These are phyloP conservation scores for Millerozyma miso DNA, from an alignment of 805 yeast species.

Conservation along the genomic window DNA sequence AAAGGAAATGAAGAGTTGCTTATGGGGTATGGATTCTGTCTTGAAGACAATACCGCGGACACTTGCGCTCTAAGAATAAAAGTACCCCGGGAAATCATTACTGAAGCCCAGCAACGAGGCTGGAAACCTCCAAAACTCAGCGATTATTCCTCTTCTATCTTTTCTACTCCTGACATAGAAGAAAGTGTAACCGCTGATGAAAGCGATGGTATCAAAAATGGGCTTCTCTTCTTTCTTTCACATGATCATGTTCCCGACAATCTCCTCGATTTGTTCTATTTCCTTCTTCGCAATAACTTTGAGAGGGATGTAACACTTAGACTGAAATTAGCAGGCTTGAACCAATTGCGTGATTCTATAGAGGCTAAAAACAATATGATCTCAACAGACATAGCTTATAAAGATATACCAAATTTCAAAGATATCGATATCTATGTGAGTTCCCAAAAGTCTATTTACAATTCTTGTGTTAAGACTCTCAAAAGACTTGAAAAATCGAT, in stretches of 20 bases:
- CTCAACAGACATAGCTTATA: constrained; percentile 19
- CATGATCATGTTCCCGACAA: constrained; percentile 35
- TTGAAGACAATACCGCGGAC: constrained; percentile 56
- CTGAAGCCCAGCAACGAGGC: constrained; percentile 30
- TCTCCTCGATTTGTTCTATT: constrained; percentile 51
- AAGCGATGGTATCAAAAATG: constrained; percentile 17
- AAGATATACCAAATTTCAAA: constrained; percentile 13
- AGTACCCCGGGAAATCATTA: constrained; percentile 34
- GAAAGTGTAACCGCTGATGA: constrained; percentile 6
- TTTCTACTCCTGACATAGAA: neutral
- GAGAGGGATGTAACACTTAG: constrained; percentile 48
- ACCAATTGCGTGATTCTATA: constrained; percentile 49
- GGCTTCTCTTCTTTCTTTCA: constrained; percentile 38
- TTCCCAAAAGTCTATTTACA: constrained; percentile 48
- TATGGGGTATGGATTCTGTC: constrained; percentile 76
- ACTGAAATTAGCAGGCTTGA: constrained; percentile 58
- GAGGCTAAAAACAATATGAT: constrained; percentile 44
- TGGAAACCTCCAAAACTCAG: constrained; percentile 31
- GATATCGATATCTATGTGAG: constrained; percentile 43
- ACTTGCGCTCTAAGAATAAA: constrained; percentile 56
- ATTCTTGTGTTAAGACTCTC: constrained; percentile 40
- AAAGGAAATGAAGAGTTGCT: constrained; percentile 82
- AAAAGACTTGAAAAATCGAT: constrained; percentile 43
- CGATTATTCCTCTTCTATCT: constrained; percentile 37
- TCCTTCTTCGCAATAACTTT: constrained; percentile 44